Evolutionary conservation across 2,329 filamentous ascomycete species (phyloP), one percentile per base, ranked within the genome.

Genomic region (Monilinia polystroma): DNA sequence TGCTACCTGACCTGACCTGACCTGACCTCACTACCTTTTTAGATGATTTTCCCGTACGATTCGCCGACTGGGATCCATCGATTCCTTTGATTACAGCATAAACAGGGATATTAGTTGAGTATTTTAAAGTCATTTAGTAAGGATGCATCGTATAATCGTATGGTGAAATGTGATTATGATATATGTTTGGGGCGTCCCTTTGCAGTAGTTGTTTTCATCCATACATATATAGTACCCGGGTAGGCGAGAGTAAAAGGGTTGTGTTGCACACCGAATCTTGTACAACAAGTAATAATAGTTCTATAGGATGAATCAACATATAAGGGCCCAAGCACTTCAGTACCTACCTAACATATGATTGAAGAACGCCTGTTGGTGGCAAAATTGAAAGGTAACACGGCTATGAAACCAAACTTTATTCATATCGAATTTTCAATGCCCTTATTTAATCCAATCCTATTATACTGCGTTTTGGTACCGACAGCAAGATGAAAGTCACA

Each of bases 1-100:
- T 32, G 6, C 43, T 47, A 47, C 43, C 43, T 47, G 18, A 12
- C 43, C 43, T 20, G 18, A 29, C 16, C 53, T 56, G 35, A 56
- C 54, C 32, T 56, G 12, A 18, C 41, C 26, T 47, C 20, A 20
- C 57, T 56, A 41, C 35, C 38, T 38, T 54, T 35, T 35, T 6
- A 56, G 26, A 59, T 47, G 43, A 60, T 49, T 49, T 43, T 47
- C 41, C 62, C 43, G 62, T 47, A 47, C 51, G 38, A 64, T 64
- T 57, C 38, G 38, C 62, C 38, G 20, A 64, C 62, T 35, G 52
- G 51, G 51, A 41, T 23, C 23, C 23, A 23, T 23, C 23, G 23
- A 23, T 43, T 41, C n/a, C n/a, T 26, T 35, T 64, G 62, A 38
- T 57, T 64, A 38, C 62, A 57, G 20, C 51, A 64, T 60, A 29